Conservation (phyloP, 345 rosid species). For the Arabis hirsuta region DNA sequence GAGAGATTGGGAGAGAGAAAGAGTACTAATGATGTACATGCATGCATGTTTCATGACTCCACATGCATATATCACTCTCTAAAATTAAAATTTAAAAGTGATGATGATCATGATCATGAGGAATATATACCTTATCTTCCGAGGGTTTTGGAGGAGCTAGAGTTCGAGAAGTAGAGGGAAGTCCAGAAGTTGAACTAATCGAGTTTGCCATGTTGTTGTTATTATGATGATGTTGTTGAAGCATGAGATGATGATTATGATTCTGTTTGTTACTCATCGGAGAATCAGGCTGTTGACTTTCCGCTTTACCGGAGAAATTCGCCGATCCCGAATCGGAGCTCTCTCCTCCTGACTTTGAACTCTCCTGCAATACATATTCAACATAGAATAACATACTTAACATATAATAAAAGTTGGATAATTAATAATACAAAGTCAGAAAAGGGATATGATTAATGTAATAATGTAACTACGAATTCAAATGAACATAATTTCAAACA, state of each 20-base stretch:
- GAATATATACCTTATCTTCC: conserved; percentile 71
- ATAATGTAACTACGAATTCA: conserved; percentile 22
- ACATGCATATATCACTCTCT: conserved; percentile 24
- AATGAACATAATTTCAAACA: conserved; percentile 4
- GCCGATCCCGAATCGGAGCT: conserved; percentile 94
- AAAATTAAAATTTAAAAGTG: conserved; percentile 21
- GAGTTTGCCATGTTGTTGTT: conserved; percentile 59
- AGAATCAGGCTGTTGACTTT: conserved; percentile 77
- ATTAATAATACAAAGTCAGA: conserved; percentile 30
- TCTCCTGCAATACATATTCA: conserved; percentile 62
- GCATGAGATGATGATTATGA: conserved; percentile 49
- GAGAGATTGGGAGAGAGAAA: neutral
- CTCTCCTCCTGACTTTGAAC: conserved; percentile 80
- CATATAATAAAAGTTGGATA: neutral
- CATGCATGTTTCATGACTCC: conserved; percentile 34
- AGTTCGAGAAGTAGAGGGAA: conserved; percentile 53
- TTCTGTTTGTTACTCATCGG: conserved; percentile 68
- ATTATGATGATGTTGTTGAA: conserved; percentile 47
- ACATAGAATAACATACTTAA: conserved; percentile 24
- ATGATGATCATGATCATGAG: conserved; percentile 40
- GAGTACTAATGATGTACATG: conserved; percentile 12
- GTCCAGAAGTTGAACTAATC: conserved; percentile 46
- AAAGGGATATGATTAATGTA: conserved; percentile 5
- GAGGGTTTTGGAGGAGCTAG: conserved; percentile 57
- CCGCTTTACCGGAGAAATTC: conserved; percentile 70